These are phyloP conservation scores for Pythium sp. DNA, from an alignment of 352 stramenopile species.

Conservation along the genomic window DNA sequence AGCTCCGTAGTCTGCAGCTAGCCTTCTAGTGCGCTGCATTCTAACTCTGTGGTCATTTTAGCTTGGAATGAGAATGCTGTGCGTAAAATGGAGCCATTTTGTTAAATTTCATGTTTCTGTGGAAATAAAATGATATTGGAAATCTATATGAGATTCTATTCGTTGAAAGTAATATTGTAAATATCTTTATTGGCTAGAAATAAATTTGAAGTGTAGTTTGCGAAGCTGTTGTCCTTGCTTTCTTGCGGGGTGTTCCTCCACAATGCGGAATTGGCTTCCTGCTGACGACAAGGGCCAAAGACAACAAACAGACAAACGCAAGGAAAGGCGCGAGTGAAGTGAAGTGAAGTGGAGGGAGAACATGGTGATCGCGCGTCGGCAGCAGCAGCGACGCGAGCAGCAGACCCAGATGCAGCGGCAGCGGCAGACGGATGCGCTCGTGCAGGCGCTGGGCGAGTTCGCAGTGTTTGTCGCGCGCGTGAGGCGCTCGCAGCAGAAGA, in stretches of 20 bases:
- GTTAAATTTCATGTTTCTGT: neutral
- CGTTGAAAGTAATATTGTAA: neutral
- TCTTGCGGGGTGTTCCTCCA: neutral
- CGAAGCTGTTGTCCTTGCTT: neutral
- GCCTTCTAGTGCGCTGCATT: constrained; percentile 1
- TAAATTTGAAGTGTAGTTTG: neutral
- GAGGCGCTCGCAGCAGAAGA: constrained; percentile 19
- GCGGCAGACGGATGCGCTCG: constrained; percentile 22
- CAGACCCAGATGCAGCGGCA: neutral
- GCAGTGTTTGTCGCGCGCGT: constrained; percentile 35
- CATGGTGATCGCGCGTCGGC: constrained; percentile 7
- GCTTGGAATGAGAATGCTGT: neutral
- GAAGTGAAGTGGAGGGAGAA: neutral
- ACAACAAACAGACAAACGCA: neutral
- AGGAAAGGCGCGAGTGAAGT: neutral
- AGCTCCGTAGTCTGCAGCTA: constrained; percentile 20
- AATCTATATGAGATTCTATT: neutral
- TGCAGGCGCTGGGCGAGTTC: constrained; percentile 63
- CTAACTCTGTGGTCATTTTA: neutral
- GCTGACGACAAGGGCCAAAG: neutral
- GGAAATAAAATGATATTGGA: neutral
- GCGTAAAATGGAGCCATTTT: neutral
- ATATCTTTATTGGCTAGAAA: neutral
- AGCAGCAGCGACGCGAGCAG: constrained; percentile 1
- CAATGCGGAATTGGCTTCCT: neutral